phyloP scores from a whole-genome alignment of 306 rosid genomes.

The Hylodesmum podocarpum region DNA sequence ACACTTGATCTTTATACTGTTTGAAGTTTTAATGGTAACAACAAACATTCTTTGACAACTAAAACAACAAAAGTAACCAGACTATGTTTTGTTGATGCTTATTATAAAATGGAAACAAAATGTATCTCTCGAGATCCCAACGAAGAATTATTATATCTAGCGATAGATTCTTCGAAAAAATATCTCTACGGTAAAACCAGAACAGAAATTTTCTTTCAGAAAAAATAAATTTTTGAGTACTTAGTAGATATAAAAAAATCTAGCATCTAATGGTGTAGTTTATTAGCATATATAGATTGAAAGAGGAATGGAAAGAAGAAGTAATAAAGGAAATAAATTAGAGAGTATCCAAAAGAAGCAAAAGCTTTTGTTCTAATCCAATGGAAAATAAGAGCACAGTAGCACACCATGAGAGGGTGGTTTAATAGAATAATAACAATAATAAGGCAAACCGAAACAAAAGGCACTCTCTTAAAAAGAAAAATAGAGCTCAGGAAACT shows the following conservation, averaged over 20 bases:
- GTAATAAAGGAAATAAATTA: not conserved
- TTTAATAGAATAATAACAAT: slow-evolving; percentile 12
- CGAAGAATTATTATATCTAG: no score
- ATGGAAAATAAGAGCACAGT: slow-evolving; percentile 23
- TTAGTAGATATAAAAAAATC: not conserved
- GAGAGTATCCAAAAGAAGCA: slow-evolving; percentile 20
- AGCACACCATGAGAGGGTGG: slow-evolving; percentile 14
- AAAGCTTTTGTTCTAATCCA: not conserved
- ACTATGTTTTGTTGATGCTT: not conserved
- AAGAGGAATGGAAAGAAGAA: not conserved
- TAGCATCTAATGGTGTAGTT: not conserved
- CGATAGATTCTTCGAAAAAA: no score
- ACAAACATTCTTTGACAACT: not conserved
- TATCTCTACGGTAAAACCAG: not conserved
- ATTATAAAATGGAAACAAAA: not conserved
- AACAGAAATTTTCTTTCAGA: no score
- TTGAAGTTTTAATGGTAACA: not conserved
- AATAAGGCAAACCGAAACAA: slow-evolving; percentile 29
- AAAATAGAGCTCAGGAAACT: slow-evolving; percentile 1
- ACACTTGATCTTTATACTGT: no score
- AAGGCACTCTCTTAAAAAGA: slow-evolving; percentile 7
- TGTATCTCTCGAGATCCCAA: no score
- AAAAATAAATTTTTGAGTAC: not conserved
- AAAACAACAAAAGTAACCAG: not conserved
- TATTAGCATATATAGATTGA: not conserved